A percentile compares a stretch with the other conserved stretches of the same genome.
These are phyloP conservation scores for Jamesozyma hellenica DNA, from an alignment of 805 yeast genomes.

Conservation along the genomic window DNA sequence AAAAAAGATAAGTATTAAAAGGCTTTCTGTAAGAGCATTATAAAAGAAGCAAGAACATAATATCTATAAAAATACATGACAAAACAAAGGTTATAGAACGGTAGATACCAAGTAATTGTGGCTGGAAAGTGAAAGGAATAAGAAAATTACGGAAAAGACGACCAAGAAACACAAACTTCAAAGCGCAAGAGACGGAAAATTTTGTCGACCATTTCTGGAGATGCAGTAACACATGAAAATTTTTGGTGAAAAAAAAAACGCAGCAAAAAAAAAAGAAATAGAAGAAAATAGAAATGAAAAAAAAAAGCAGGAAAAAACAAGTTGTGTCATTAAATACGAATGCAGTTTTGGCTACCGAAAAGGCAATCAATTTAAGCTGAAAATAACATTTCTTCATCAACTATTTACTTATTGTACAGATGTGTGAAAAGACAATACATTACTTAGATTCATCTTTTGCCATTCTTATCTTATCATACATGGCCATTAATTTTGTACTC, in stretches of 20 bases:
- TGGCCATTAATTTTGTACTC: slow-evolving; percentile 57
- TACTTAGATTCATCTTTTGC: slow-evolving; percentile 2
- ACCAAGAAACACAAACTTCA: background rate
- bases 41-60: background rate
- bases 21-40: no score
- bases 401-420: background rate
- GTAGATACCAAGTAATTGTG: no score
- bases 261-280: background rate
- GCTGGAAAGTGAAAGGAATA: background rate
- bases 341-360: no score
- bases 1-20: no score
- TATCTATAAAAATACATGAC: no score
- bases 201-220: background rate
- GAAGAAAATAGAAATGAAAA: background rate
- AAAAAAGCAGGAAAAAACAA: background rate
- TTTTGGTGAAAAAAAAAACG: background rate
- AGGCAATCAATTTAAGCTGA: no score
- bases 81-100: no score
- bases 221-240: no score
- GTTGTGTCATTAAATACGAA: background rate
- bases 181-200: background rate
- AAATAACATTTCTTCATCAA: no score
- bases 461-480: slow-evolving; percentile 52
- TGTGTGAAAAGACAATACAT: background rate
- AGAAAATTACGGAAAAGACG: background rate